These are phyloP conservation scores for Draba incana DNA, from an alignment of 345 rosid species.

Conservation along the genomic window DNA sequence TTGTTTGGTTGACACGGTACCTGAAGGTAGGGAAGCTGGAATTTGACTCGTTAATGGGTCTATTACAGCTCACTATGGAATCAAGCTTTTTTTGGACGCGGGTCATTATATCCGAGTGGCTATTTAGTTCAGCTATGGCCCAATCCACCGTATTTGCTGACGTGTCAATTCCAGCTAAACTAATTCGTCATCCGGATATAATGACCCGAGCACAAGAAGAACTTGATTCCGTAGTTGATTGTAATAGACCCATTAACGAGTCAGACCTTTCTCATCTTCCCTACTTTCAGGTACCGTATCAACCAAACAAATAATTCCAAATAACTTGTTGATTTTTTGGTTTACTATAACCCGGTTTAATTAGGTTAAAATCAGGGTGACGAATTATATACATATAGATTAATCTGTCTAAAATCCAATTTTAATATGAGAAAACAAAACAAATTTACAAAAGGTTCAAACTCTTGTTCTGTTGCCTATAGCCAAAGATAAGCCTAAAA, in stretches of 20 bases:
- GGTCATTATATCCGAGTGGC: slow-evolving; percentile 62
- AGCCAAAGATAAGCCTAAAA: too few relatives aligned
- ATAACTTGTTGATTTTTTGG: neutral
- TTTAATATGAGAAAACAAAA: too few relatives aligned
- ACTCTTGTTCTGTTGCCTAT: too few relatives aligned
- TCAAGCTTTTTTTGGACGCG: slow-evolving; percentile 62
- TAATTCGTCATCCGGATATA: slow-evolving; percentile 71
- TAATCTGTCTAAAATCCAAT: too few relatives aligned
- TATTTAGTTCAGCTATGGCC: slow-evolving; percentile 83
- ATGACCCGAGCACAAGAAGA: slow-evolving; percentile 55
- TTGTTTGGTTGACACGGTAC: slow-evolving; percentile 12
- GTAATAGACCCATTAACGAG: slow-evolving; percentile 53
- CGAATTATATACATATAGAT: too few relatives aligned
- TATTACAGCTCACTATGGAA: slow-evolving; percentile 56
- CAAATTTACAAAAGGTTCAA: too few relatives aligned
- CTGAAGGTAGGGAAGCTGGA: slow-evolving; percentile 65
- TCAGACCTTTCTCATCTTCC: slow-evolving; percentile 55
- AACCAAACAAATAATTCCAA: neutral
- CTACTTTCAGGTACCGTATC: slow-evolving; percentile 54
- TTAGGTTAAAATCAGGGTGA: slow-evolving; percentile 34
- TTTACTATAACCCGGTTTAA: neutral
- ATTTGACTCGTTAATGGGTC: slow-evolving; percentile 58
- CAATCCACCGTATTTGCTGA: slow-evolving; percentile 89
- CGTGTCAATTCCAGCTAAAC: slow-evolving; percentile 93
- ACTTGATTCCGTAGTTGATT: slow-evolving; percentile 67